Evolutionary conservation across 169 alveolate genomes (phyloP), one percentile per base, ranked within the genome.

Genomic region (Plasmodium coatneyi): DNA sequence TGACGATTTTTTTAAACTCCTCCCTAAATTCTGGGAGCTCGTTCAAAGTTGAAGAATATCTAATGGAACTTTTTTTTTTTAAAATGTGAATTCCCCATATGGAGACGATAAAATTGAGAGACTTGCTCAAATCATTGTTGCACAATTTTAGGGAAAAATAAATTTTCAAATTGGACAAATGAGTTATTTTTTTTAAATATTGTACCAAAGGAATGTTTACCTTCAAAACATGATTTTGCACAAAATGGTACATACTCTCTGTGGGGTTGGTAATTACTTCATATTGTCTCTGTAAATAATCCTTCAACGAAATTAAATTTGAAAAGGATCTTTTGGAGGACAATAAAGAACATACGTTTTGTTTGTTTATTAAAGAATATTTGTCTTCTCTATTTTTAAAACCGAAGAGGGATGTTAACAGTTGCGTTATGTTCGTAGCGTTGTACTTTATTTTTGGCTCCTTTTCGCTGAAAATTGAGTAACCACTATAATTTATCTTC

Each of bases 331-430:
- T 70, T 72, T 82, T 82, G 25, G 92, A 80, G 5, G 91, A 39
- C 43, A 91, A 71, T 14, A 91, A 81, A 28, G 92, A 71, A 56
- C 91, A 32, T 34, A 60, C 41, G 36, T 72, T 80, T 91, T 91
- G 91, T 52, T 80, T 91, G 80, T 91, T 91, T 25, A 7, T 56
- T 80, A 91, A 81, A 5, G 95, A 80, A 71, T 32, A 71, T 91
- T 91, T 91, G 56, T 91, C 95, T 16, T 91, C 92, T 56, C 74
- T 91, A 39, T 80, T 80, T 91, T 66, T 80, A 82, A 91, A 91
- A 25, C 95, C 95, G 56, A 91, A 91, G 12, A 91, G 46, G 25
- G 95, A 91, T 0, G 92, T 70, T 71, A 91, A 46, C 72, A 91
- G 32, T 74, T 81, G 95, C 34, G 95, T 91, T 49, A 91, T 91